Evolutionary conservation across 257 asterid species (phyloP).

Genomic region (Gardenia jasminoides): DNA sequence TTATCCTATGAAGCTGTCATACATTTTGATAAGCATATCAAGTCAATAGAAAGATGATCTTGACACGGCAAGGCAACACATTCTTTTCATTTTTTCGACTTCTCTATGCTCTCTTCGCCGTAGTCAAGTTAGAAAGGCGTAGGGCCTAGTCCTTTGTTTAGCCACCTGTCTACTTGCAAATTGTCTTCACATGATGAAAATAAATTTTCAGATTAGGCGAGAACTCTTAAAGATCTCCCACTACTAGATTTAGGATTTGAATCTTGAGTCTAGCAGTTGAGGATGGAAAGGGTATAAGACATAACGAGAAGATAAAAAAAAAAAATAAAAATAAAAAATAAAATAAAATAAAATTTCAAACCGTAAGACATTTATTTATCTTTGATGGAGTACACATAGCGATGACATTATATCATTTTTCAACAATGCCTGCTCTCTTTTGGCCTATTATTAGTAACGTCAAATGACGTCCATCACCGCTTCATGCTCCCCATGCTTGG

Average conservation of each 20-base stretch:
- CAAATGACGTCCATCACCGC: neutral
- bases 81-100: neutral
- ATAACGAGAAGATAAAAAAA: too few relatives aligned
- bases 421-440: neutral
- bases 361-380: neutral
- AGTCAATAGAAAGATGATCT: neutral
- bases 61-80: neutral
- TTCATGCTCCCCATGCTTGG: constrained; percentile 36
- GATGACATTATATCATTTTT: too few relatives aligned
- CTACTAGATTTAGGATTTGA: too few relatives aligned
- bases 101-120: neutral
- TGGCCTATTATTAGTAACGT: neutral
- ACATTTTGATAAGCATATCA: neutral
- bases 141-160: neutral
- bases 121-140: neutral
- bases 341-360: neutral
- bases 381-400: neutral
- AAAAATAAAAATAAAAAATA: too few relatives aligned
- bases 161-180: neutral
- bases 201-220: neutral
- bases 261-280: too few relatives aligned
- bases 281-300: too few relatives aligned
- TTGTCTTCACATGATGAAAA: neutral
- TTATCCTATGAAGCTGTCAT: neutral
- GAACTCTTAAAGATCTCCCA: too few relatives aligned